Evolutionary conservation across 305 asterid genomes (phyloP).

Genomic region (Fraxinus greggii): DNA sequence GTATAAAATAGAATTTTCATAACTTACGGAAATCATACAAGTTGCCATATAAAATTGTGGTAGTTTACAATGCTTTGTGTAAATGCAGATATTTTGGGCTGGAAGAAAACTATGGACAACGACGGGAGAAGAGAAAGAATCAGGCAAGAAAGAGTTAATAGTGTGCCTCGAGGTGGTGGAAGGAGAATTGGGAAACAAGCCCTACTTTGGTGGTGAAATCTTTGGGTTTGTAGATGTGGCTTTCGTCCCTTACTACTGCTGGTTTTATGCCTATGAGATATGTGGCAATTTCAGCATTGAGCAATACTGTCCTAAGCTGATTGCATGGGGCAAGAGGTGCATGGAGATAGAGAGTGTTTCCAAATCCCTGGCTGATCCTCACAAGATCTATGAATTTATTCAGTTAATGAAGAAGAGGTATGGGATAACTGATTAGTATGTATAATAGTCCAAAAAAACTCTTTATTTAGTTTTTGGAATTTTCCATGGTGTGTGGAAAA

Average conservation of each 20-base stretch:
- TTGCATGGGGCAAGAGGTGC: conserved; percentile 50
- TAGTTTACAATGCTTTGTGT: neutral
- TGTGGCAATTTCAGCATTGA: conserved; percentile 35
- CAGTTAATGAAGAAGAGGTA: conserved; percentile 32
- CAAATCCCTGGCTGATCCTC: conserved; percentile 42
- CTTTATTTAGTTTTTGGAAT: neutral
- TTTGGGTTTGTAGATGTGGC: conserved; percentile 48
- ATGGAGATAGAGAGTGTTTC: conserved; percentile 43
- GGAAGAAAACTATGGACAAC: conserved; percentile 31
- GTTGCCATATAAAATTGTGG: neutral
- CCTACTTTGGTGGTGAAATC: conserved; percentile 41
- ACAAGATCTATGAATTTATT: conserved; percentile 33
- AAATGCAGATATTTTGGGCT: conserved; percentile 28
- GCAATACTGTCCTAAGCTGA: conserved; percentile 38
- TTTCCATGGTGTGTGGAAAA: neutral
- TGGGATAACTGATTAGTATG: conserved; percentile 20
- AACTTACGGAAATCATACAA: neutral
- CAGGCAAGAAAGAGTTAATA: conserved; percentile 33
- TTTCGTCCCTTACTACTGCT: conserved; percentile 33
- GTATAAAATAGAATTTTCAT: neutral
- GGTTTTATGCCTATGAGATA: conserved; percentile 44
- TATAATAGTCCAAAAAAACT: neutral
- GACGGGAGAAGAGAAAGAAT: conserved; percentile 44
- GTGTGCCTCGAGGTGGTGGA: conserved; percentile 32
- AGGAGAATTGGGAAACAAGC: conserved; percentile 39